Conservation (phyloP, 2,329 filamentous ascomycete genomes). For the Colletotrichum sp. region DNA sequence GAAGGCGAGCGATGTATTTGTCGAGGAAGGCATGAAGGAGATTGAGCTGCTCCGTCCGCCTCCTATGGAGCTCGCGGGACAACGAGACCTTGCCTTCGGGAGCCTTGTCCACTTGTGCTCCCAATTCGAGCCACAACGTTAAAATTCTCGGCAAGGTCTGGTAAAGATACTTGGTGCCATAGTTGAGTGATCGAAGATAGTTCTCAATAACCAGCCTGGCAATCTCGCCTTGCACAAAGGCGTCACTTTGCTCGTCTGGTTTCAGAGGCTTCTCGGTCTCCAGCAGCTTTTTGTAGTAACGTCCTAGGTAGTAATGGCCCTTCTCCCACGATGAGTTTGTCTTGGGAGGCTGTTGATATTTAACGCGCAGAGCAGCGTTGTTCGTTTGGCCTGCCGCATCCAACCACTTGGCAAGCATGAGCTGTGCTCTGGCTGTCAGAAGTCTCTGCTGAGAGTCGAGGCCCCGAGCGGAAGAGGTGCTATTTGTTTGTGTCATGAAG, state of each 20-base stretch:
- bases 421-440: constrained; percentile 77
- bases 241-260: constrained; percentile 76
- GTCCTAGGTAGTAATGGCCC: constrained; percentile 94
- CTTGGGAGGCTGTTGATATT: constrained; percentile 83
- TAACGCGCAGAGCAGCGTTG: constrained; percentile 76
- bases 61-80: constrained; percentile 55
- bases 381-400: constrained; percentile 94
- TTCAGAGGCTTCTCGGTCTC: constrained; percentile 85
- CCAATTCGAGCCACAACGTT: constrained; percentile 94
- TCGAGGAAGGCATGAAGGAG: constrained; percentile 76
- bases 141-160: constrained; percentile 91
- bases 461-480: constrained; percentile 42
- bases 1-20: constrained; percentile 77
- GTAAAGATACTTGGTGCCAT: constrained; percentile 94
- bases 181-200: constrained; percentile 84
- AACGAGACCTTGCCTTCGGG: constrained; percentile 60
- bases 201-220: constrained; percentile 93
- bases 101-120: constrained; percentile 72
- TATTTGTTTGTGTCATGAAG: constrained; percentile 62
- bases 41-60: constrained; percentile 69
- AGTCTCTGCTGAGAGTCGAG: constrained; percentile 59
- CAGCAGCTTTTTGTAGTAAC: constrained; percentile 95
- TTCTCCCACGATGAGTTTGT: constrained; percentile 84
- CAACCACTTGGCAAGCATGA: constrained; percentile 95
- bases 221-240: constrained; percentile 80